Base-by-base conservation (phyloP, 1,284 basidiomycete species). In the Calocybe gambosa region DNA sequence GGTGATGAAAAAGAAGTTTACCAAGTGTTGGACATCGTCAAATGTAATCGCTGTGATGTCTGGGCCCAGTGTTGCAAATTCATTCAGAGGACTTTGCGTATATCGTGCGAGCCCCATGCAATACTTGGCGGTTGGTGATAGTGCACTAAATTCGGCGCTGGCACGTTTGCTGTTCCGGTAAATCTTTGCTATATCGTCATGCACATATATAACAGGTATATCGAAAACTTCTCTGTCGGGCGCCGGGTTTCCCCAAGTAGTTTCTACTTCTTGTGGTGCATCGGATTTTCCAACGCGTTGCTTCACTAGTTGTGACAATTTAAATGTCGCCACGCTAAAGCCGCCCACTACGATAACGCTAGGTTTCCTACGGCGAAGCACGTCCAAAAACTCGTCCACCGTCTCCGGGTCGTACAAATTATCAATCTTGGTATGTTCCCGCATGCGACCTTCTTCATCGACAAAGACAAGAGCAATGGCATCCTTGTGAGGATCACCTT, bases 71-170 rank as follows among this genome's bases (percentile, higher is more conserved):
- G 93, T 89, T 18, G 89, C 89, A 63, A 89, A 94, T 62, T 96
- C 94, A 60, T 92, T 94, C 57, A 99, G 68, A 1, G 96, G 96
- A 59, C 85, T 95, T 65, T 99, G 96, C 8, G 81, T 77, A 62
- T 96, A 99, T 46, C 96, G 82, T 34, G 94, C 94, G 53, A 99
- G 69, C 41, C 90, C 97, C 39, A 99, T 77, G 56, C 95, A 98
- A 62, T 98, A 99, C 62, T 91, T 89, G n/a, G 85, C 88, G 41
- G 88, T 83, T 13, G 81, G 68, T 1, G 85, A 83, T 36, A 97
- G 70, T 1, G 87, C 77, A 35, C 85, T 84, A 62, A 93, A 94
- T 66, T 99, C 96, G 47, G 83, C 82, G 29, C 77, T 74, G 0
- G 92, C 93, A 35, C 94, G 85, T 52, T 82, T 78, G 59, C 90